These are phyloP conservation scores for Aureobasidium uvarum DNA, from an alignment of 2,329 filamentous ascomycete genomes.

Conservation along the genomic window DNA sequence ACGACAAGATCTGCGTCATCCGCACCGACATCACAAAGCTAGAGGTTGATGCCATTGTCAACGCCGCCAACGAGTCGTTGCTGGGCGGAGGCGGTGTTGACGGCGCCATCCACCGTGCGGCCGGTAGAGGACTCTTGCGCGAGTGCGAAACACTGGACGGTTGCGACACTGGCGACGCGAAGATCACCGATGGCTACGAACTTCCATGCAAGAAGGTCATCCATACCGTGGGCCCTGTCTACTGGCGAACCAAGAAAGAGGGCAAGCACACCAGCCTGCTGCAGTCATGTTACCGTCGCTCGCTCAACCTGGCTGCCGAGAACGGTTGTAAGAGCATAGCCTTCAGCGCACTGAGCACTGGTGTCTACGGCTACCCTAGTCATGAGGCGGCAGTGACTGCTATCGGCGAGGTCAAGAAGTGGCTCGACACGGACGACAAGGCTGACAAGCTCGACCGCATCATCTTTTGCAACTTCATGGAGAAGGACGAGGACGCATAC, in stretches of 20 bases:
- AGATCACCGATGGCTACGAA: constrained; percentile 75
- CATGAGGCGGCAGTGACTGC: constrained; percentile 70
- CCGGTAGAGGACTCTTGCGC: constrained; percentile 63
- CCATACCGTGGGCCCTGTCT: constrained; percentile 87
- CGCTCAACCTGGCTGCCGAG: constrained; percentile 68
- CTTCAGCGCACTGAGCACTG: constrained; percentile 83
- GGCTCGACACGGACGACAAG: constrained; percentile 46
- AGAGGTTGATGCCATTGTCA: constrained; percentile 79
- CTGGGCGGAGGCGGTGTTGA: constrained; percentile 84
- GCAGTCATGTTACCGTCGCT: constrained; percentile 66
- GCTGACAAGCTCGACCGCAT: constrained; percentile 63
- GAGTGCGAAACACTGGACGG: constrained; percentile 73
- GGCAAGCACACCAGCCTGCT: constrained; percentile 47
- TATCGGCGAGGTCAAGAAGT: constrained; percentile 58
- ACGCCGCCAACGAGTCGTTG: constrained; percentile 79
- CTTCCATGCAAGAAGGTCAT: constrained; percentile 79
- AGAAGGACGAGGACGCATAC: constrained; percentile 75
- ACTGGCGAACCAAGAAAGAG: constrained; percentile 47
- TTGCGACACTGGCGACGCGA: constrained; percentile 74
- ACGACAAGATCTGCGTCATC: constrained; percentile 68
- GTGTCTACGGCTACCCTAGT: constrained; percentile 84
- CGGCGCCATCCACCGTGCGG: constrained; percentile 74
- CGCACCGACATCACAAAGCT: constrained; percentile 80
- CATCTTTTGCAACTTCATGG: constrained; percentile 80
- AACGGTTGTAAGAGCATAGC: constrained; percentile 69